Conservation (phyloP, 208 protist genomes). For the Acanthamoeba healyi region DNA sequence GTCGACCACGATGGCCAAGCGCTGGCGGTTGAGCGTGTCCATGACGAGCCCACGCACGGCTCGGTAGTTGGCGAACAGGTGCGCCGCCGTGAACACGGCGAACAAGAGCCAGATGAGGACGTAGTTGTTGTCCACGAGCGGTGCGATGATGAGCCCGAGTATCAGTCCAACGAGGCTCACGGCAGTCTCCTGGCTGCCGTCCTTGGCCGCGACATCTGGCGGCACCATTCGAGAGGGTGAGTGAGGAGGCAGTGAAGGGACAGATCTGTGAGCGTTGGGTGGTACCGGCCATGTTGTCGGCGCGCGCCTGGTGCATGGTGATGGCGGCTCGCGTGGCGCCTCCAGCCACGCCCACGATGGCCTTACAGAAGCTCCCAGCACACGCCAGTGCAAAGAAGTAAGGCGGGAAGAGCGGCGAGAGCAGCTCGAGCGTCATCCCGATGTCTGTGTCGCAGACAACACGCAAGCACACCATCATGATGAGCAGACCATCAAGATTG, state of each 20-base stretch:
- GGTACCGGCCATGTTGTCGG: constrained; percentile 83
- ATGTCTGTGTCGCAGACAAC: constrained; percentile 72
- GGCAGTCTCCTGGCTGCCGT: constrained; percentile 87
- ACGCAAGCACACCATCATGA: background rate
- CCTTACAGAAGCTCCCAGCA: constrained; percentile 66
- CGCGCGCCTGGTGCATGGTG: constrained; percentile 85
- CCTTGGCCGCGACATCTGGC: constrained; percentile 86
- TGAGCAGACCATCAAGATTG: background rate
- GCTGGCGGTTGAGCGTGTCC: constrained; percentile 79
- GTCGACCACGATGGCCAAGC: background rate
- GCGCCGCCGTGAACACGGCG: constrained; percentile 47
- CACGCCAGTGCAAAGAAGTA: constrained; percentile 72
- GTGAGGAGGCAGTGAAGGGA: background rate
- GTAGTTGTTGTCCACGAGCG: constrained; percentile 45
- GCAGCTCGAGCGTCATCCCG: constrained; percentile 86
- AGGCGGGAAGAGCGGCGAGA: constrained; percentile 72
- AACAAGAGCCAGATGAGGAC: constrained; percentile 75
- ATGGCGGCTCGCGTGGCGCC: constrained; percentile 85
- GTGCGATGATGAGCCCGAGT: constrained; percentile 28
- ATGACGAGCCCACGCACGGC: constrained; percentile 77
- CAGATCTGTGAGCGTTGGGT: background rate
- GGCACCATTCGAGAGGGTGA: background rate
- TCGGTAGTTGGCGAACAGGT: constrained; percentile 79
- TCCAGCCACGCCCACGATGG: constrained; percentile 66
- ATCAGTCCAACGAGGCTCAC: constrained; percentile 82